Base-by-base conservation (phyloP, 768 basidiomycete species). In the Tubosaeta sp. region DNA sequence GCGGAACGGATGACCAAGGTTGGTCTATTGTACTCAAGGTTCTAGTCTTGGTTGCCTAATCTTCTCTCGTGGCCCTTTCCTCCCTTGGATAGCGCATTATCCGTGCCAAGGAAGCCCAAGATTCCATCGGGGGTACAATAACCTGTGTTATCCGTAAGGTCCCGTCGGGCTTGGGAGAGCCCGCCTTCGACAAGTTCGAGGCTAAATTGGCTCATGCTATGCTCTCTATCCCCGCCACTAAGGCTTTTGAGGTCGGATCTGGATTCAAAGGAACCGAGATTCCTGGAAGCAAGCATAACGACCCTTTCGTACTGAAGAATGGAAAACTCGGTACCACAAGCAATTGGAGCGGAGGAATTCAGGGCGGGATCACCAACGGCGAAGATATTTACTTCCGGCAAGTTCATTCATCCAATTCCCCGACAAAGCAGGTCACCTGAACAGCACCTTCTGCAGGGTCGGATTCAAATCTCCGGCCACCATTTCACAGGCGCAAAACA, bases 381-480 rank as follows among this genome's bases (percentile, higher is more conserved):
- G 94, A 99, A 75, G 84, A 91, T 64, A 87, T 99, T 62, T 99
- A 97, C 78, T 99, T 99, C 79, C 81, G 93, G 93, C 88, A 62
- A 58, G 81, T 64, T 10, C 5, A 25, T 35, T 43, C 32, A 46
- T 41, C 22, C 22, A 4, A 16, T 47, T 48, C 11, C 43, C 31
- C 34, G 38, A 37, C 37, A 42, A 33, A 42, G 16, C 29, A 22
- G 25, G 43, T 22, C 46, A 35, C 34, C 47, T 65, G 50, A 58
- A 52, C 37, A 47, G 50, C 46, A n/a, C 41, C n/a, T 49, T 19
- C 1, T 49, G 38, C 49, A 97, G 94, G 52, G 80, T 97, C 60
- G 95, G 89, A 10, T 99, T 99, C 83, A 99, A 99, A 74, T 92
- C 92, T 16, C 97, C 97, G 50, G 97, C 97, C 43, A 99, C 97